These are phyloP conservation scores for Polysphondylium violaceum DNA, from an alignment of 78 protist genomes.

Conservation along the genomic window DNA sequence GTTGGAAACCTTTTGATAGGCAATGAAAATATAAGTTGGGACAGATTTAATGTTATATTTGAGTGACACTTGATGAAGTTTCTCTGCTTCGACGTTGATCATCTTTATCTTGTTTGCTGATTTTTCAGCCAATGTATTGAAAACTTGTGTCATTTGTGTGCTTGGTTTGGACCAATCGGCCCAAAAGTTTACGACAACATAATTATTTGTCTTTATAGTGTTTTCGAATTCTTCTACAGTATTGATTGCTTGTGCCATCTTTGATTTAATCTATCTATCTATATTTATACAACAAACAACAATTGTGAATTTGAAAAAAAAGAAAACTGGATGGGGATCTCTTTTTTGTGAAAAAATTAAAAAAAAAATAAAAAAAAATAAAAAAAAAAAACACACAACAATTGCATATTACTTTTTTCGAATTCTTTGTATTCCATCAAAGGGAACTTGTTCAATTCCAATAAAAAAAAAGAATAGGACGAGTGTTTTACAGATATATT, in stretches of 20 bases:
- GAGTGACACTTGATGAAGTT: conserved; percentile 66
- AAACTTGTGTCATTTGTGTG: conserved; percentile 77
- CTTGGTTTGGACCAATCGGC: conserved; percentile 91
- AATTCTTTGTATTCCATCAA: too few species aligned
- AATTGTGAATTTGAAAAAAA: too few species aligned
- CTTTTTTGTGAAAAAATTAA: too few species aligned
- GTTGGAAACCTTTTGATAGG: conserved; percentile 1
- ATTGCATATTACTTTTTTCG: too few species aligned
- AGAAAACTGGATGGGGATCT: too few species aligned
- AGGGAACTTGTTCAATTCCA: too few species aligned
- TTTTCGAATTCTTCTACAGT: conserved; percentile 11
- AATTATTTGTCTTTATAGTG: conserved; percentile 26
- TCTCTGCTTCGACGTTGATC: conserved; percentile 90
- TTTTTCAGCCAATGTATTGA: conserved; percentile 73
- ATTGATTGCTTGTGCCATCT: not conserved
- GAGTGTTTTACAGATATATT: too few species aligned
- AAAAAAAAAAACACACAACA: too few species aligned
- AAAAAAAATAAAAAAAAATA: too few species aligned
- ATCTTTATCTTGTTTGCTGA: conserved; percentile 24
- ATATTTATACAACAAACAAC: too few species aligned
- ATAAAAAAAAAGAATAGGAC: too few species aligned
- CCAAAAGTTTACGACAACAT: conserved; percentile 83
- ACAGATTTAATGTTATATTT: conserved; percentile 80
- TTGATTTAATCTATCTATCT: not conserved
- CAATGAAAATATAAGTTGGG: conserved; percentile 81